Evolutionary conservation across 768 basidiomycete species (phyloP), one percentile per base, ranked within the genome.

Genomic region (Mycena floridula): DNA sequence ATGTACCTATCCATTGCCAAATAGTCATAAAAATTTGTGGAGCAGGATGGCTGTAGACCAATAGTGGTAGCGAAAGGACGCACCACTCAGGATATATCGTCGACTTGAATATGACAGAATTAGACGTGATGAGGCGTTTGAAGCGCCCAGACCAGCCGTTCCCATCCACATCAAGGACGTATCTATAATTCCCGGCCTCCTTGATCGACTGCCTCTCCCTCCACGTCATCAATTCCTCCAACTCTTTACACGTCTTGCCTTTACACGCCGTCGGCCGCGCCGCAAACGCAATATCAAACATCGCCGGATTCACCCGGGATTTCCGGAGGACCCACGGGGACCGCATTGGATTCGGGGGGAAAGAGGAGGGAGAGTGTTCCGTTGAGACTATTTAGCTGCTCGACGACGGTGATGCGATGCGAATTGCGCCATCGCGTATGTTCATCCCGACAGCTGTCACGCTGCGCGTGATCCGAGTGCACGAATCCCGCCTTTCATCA

Each of bases 71-170:
- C 44, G 27, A 48, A 40, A n/a, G 9, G 22, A 54, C 61, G 18
- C 57, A 76, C 82, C 82, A 84, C 55, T 83, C 82, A 0, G 81
- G 82, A 54, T 79, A 83, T 40, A 79, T 64, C 0, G 79, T 83
- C 32, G 77, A 66, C 52, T 84, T 83, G 59, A 84, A 73, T 6
- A 84, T 64, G 9, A 82, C 67, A 1, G 79, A 71, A 22, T 80
- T 77, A 25, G 73, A 72, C 16, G 73, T 74, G 22, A 85, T 67
- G 11, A 84, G 64, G 4, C 82, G 68, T 49, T 81, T 78, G 56
- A 82, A 85, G 6, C 81, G 70, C 36, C 75, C 70, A 7, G 76
- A 79, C 80, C 81, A 82, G 1, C 79, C 81, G 42, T 78, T 74
- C 5, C 76, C 77, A 45, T 78, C 76, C 7, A 78, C 77, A 45